phyloP scores from a whole-genome alignment of 768 basidiomycete species.

The Paxillus involutus region DNA sequence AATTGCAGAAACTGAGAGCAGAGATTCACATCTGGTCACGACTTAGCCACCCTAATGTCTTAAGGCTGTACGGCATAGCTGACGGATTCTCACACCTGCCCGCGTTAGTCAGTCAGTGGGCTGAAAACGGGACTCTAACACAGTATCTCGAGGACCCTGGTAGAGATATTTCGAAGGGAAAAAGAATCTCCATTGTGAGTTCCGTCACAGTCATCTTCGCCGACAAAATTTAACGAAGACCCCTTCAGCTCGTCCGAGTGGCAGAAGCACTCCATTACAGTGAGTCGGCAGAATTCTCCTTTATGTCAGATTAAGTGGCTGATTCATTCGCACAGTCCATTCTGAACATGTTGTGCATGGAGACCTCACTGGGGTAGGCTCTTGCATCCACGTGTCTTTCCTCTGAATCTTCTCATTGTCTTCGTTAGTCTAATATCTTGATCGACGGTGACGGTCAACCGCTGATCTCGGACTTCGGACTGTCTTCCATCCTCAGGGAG shows the following conservation, averaged over 20 bases:
- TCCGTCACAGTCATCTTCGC: neutral
- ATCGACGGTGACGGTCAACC: constrained; percentile 3
- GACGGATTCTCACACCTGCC: constrained; percentile 36
- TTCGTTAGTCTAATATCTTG: constrained; percentile 6
- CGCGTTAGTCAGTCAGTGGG: constrained; percentile 44
- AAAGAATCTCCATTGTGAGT: constrained; percentile 37
- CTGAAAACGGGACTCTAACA: constrained; percentile 38
- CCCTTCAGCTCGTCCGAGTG: constrained; percentile 37
- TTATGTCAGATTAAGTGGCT: too few relatives aligned
- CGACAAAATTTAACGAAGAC: neutral
- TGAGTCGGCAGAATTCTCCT: too few relatives aligned
- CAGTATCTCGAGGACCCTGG: constrained; percentile 39
- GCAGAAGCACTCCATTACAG: constrained; percentile 17
- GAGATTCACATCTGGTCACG: constrained; percentile 40
- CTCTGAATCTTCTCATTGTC: neutral
- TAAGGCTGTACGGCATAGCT: constrained; percentile 37
- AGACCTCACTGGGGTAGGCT: constrained; percentile 8
- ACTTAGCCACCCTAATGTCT: constrained; percentile 38
- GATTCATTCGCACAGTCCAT: constrained; percentile 1
- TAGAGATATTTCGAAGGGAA: constrained; percentile 34
- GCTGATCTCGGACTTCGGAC: constrained; percentile 37
- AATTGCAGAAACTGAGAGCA: constrained; percentile 22
- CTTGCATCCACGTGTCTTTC: neutral
- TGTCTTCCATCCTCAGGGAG: constrained; percentile 41
- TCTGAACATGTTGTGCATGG: constrained; percentile 1